Percentiles rank a stretch among this genome's conserved stretches.
Evolutionary conservation across 805 yeast genomes (phyloP).

Genomic region (Lipomyces chichibuensis): DNA sequence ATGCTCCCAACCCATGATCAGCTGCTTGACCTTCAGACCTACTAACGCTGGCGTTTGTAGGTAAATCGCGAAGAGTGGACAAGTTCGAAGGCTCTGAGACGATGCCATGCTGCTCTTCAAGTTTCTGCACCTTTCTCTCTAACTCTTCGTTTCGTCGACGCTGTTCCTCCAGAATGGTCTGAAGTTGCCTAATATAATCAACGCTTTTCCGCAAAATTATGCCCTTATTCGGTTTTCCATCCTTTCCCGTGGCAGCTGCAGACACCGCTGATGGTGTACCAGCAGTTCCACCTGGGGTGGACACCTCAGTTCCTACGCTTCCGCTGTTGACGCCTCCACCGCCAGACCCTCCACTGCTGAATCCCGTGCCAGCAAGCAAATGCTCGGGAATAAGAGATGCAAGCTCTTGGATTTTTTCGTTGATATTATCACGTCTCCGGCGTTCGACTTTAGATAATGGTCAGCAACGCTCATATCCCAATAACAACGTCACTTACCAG

Average conservation of each 20-base stretch:
- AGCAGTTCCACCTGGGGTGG: constrained; percentile 15
- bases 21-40: not conserved
- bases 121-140: constrained; percentile 14
- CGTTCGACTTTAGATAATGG: constrained; percentile 63
- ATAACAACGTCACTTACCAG: constrained; percentile 42
- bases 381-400: constrained; percentile 74
- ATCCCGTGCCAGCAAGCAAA: constrained; percentile 33
- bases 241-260: constrained; percentile 44
- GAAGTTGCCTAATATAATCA: constrained; percentile 65
- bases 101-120: constrained; percentile 19
- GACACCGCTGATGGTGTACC: constrained; percentile 26
- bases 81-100: not conserved
- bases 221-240: constrained; percentile 80
- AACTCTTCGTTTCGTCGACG: constrained; percentile 29
- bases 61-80: not conserved
- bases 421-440: constrained; percentile 85
- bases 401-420: constrained; percentile 82
- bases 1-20: not conserved
- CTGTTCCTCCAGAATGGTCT: constrained; percentile 24
- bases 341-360: constrained; percentile 7
- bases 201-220: constrained; percentile 76
- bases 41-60: not conserved
- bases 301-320: constrained; percentile 29
- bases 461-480: not conserved
- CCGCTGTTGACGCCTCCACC: constrained; percentile 30